Conservation (phyloP, 2,329 filamentous ascomycete genomes). For the Paecilomyces fulvus region DNA sequence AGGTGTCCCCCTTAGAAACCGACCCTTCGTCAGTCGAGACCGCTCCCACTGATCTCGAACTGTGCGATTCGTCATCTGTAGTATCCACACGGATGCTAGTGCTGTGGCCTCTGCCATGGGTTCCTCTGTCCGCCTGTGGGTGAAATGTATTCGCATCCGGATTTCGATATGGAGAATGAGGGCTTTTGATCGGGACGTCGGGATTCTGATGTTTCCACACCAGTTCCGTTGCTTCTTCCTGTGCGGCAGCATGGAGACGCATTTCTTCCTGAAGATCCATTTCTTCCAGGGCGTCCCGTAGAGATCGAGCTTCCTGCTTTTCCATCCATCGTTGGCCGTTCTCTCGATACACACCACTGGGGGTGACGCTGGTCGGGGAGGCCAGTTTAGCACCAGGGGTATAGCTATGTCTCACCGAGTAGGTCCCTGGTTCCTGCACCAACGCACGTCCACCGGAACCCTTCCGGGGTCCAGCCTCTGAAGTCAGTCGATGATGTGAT, state of each 20-base stretch:
- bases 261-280: conserved; percentile 50
- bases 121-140: conserved; percentile 36
- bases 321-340: conserved; percentile 48
- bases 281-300: conserved; percentile 50
- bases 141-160: conserved; percentile 36
- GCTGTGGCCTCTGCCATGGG: conserved; percentile 37
- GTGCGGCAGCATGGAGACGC: conserved; percentile 48
- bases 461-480: conserved; percentile 16
- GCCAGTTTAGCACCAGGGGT: conserved; percentile 28
- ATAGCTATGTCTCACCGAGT: conserved; percentile 25
- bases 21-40: conserved; percentile 3
- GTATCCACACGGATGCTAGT: conserved; percentile 4
- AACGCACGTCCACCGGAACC: conserved; percentile 28
- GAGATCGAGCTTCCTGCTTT: conserved; percentile 48
- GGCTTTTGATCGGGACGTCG: conserved; percentile 40
- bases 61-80: conserved; percentile 1
- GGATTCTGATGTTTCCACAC: conserved; percentile 57
- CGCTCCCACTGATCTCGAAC: conserved; percentile 3
- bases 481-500: conserved; percentile 29
- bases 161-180: conserved; percentile 39
- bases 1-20: conserved; percentile 1
- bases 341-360: conserved; percentile 45
- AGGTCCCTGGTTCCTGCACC: conserved; percentile 28
- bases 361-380: conserved; percentile 18
- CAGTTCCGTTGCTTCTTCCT: conserved; percentile 55